Percentiles rank a stretch among this genome's conserved stretches.
phyloP scores from a whole-genome alignment of 2,329 filamentous ascomycete species.

The Colletotrichum tamarilloi region DNA sequence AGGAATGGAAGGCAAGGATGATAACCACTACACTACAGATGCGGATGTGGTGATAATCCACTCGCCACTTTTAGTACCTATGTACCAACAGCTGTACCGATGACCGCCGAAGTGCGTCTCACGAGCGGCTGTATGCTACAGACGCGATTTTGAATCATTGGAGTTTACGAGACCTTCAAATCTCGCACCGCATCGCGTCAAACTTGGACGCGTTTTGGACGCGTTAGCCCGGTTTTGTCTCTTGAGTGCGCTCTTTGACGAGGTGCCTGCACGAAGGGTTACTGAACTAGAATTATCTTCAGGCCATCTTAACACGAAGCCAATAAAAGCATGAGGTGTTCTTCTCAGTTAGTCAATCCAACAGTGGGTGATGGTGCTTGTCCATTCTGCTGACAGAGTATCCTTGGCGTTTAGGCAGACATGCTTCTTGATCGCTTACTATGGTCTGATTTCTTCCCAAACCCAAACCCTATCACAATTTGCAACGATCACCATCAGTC shows the following conservation, averaged over 20 bases:
- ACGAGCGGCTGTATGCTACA: not conserved
- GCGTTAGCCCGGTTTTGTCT: not conserved
- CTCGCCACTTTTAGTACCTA: rapidly evolving
- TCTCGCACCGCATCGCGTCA: not conserved
- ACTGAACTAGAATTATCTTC: not conserved
- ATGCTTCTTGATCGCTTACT: not conserved
- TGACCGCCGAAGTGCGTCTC: not conserved
- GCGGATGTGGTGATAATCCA: not conserved
- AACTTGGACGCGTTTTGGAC: not conserved
- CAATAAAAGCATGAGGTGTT: not conserved
- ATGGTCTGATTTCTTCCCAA: not conserved
- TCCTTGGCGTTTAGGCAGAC: not conserved
- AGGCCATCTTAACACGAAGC: not conserved
- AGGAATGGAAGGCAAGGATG: not conserved
- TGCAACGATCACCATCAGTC: not conserved
- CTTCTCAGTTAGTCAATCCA: not conserved
- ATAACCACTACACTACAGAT: not conserved
- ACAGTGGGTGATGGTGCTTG: not conserved
- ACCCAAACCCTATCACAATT: not conserved
- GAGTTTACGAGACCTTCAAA: not conserved
- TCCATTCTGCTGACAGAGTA: not conserved
- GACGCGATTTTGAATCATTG: not conserved
- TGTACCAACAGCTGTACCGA: rapidly evolving
- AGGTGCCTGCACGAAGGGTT: not conserved
- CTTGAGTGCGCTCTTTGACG: not conserved